Percentiles rank a stretch among this genome's conserved stretches.
phyloP scores from a whole-genome alignment of 164 flowering plant species.

The Santalum album region DNA sequence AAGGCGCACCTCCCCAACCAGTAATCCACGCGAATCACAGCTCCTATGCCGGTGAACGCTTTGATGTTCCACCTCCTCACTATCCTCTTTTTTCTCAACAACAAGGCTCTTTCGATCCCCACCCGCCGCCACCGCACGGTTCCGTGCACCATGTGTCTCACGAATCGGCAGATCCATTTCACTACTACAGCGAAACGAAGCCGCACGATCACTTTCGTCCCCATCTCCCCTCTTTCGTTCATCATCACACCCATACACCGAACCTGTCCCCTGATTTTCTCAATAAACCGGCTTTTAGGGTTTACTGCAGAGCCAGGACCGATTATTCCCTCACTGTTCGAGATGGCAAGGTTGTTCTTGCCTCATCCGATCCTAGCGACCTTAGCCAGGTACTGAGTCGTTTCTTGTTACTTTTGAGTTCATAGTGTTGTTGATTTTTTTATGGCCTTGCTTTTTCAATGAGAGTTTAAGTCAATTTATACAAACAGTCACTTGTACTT shows the following conservation, averaged over 20 bases:
- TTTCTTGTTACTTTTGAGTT: neutral
- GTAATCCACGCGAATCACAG: slow-evolving; percentile 3
- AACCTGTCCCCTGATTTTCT: slow-evolving; percentile 6
- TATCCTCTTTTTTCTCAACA: too few relatives aligned
- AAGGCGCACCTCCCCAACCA: slow-evolving; percentile 8
- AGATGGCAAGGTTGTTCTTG: slow-evolving; percentile 52
- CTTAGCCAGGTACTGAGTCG: slow-evolving; percentile 27
- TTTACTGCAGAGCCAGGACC: slow-evolving; percentile 47
- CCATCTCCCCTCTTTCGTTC: slow-evolving; percentile 19
- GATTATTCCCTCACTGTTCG: slow-evolving; percentile 41
- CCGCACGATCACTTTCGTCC: slow-evolving; percentile 12
- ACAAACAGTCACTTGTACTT: too few relatives aligned
- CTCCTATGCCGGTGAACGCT: too few relatives aligned
- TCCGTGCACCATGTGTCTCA: slow-evolving; percentile 9
- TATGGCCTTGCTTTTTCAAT: too few relatives aligned
- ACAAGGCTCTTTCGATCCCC: too few relatives aligned
- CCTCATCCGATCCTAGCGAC: slow-evolving; percentile 36
- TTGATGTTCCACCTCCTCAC: too few relatives aligned
- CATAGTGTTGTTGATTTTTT: neutral
- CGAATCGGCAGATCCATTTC: too few relatives aligned
- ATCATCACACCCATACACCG: slow-evolving; percentile 16
- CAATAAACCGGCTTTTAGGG: slow-evolving; percentile 30
- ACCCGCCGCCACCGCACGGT: neutral
- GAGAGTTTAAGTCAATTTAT: too few relatives aligned
- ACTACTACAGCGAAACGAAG: slow-evolving; percentile 2